Evolutionary conservation across 2,329 filamentous ascomycete genomes (phyloP).

Genomic region (Akanthomyces muscarius): DNA sequence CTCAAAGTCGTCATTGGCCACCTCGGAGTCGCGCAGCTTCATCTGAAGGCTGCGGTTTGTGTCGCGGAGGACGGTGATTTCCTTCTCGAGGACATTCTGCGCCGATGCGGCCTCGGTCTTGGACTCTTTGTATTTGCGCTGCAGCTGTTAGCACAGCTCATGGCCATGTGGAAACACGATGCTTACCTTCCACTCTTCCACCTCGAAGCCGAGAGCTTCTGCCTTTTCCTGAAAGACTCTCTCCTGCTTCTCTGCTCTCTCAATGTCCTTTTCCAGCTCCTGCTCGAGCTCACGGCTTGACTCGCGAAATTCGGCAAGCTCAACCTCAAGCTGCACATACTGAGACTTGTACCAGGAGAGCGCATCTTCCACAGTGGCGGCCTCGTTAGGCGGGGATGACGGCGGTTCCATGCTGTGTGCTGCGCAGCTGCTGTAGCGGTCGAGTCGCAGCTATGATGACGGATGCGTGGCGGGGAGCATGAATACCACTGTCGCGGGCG

Average conservation of each 20-base stretch:
- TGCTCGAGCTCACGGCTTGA: constrained; percentile 92
- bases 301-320: constrained; percentile 88
- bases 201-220: constrained; percentile 79
- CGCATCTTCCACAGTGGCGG: constrained; percentile 63
- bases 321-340: constrained; percentile 86
- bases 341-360: constrained; percentile 93
- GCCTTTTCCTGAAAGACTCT: constrained; percentile 80
- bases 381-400: constrained; percentile 57
- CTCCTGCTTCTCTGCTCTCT: constrained; percentile 91
- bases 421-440: constrained; percentile 16
- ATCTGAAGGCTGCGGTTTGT: constrained; percentile 76
- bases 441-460: constrained; percentile 15
- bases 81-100: constrained; percentile 86
- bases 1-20: constrained; percentile 97
- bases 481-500: neutral
- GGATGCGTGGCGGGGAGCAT: neutral
- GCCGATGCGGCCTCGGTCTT: constrained; percentile 82
- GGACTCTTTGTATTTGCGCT: constrained; percentile 95
- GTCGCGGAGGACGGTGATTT: constrained; percentile 88
- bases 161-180: neutral
- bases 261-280: constrained; percentile 93
- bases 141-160: constrained; percentile 20
- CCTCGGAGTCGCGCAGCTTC: constrained; percentile 88
- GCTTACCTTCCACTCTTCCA: constrained; percentile 95
- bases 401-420: constrained; percentile 51